Evolutionary conservation across 2,329 filamentous ascomycete genomes (phyloP), one percentile per base, ranked within the genome.

Genomic region (Colletotrichum sp.): DNA sequence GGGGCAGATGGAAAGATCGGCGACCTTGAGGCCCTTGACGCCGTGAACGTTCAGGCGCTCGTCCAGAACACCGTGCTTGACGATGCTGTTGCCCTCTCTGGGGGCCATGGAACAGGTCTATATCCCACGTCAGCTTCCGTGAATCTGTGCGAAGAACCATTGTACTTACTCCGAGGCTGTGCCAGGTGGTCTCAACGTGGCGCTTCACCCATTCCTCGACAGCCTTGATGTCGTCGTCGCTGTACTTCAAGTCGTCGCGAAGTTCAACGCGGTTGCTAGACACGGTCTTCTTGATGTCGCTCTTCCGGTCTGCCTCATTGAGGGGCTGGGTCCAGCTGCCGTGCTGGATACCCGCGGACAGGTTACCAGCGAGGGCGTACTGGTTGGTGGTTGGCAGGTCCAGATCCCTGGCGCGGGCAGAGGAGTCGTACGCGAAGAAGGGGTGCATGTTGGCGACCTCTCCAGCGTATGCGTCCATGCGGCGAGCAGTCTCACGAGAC

Each of bases 21-120:
- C 93, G 28, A 95, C 93, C 89, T 95, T 95, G 79, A 96, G 89
- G 18, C 93, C 92, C 87, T 94, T 90, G 78, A 95, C 93, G 67
- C 93, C 94, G 81, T 95, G 93, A 5, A 96, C 94, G 79, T 95
- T 95, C 71, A 96, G 89, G 75, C 94, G 91, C 84, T 95, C 93
- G 81, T 96, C 94, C 48, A 96, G 85, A 1, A 96, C 94, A 75
- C 94, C 94, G 80, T 95, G 93, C 86, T 94, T 94, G 83, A 96
- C 94, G 80, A 96, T 94, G 80, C 90, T 93, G 87, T 95, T 96
- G 75, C 94, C 94, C 80, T 95, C 90, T 76, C 86, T 89, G 6
- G 94, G 94, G 0, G 93, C 94, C 93, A 96, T 96, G 68, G 92
- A 94, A 85, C 93, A 95, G 2, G 94, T 95, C 84, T 87, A 66